Percentiles rank a stretch among this genome's conserved stretches.
phyloP scores from a whole-genome alignment of 2,329 filamentous ascomycete species.

The Huntiella decipiens region DNA sequence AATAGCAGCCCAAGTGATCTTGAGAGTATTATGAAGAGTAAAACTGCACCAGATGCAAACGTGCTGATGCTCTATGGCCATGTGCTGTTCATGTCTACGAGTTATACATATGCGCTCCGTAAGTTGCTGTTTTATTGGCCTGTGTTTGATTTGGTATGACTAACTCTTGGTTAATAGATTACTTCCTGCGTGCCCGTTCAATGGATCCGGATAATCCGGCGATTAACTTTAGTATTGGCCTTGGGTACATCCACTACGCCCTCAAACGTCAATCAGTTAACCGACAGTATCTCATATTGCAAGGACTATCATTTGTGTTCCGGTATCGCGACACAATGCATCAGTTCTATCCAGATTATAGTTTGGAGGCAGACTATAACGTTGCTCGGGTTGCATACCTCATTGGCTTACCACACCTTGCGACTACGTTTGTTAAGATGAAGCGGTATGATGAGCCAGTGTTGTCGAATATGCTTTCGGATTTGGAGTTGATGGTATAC shows the following conservation, averaged over 20 bases:
- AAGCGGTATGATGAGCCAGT: neutral
- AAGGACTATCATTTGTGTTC: slow-evolving; percentile 53
- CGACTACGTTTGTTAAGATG: slow-evolving; percentile 7
- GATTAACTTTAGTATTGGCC: slow-evolving; percentile 62
- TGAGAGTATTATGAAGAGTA: slow-evolving; percentile 18
- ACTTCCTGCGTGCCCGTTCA: slow-evolving; percentile 62
- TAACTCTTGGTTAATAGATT: slow-evolving; percentile 28
- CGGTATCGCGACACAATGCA: slow-evolving; percentile 21
- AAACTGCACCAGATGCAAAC: slow-evolving; percentile 47
- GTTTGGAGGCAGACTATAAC: slow-evolving; percentile 67
- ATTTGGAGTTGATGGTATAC: slow-evolving; percentile 4
- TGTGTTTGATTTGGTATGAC: slow-evolving; percentile 2
- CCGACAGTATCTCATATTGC: slow-evolving; percentile 67
- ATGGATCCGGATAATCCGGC: slow-evolving; percentile 59
- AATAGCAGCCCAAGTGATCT: slow-evolving; percentile 8
- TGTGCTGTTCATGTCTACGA: slow-evolving; percentile 67
- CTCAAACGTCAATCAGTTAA: slow-evolving; percentile 83
- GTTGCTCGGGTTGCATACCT: slow-evolving; percentile 54
- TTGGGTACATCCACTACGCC: slow-evolving; percentile 73
- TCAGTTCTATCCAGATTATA: neutral
- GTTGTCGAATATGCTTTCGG: slow-evolving; percentile 1
- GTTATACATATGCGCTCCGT: slow-evolving; percentile 68
- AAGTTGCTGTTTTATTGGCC: slow-evolving; percentile 14
- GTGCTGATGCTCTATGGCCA: slow-evolving; percentile 80
- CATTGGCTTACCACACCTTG: slow-evolving; percentile 14